These are phyloP conservation scores for Penicillium paradoxum DNA, from an alignment of 495 filamentous ascomycete genomes.

Conservation along the genomic window DNA sequence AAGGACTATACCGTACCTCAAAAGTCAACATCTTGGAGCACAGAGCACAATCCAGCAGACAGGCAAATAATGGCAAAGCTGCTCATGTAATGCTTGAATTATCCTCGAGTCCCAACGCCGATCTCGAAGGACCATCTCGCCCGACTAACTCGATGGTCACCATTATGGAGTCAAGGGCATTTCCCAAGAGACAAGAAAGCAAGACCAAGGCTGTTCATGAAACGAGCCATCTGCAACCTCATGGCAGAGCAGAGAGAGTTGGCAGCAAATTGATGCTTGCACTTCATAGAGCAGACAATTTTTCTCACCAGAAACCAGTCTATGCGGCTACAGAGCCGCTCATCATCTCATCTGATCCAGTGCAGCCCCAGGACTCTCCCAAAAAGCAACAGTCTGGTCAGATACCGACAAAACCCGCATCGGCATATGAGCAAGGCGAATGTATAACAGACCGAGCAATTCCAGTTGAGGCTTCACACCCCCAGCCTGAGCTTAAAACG, in stretches of 20 bases:
- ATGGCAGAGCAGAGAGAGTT: conserved; percentile 26
- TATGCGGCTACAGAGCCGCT: background rate
- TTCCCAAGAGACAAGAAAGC: background rate
- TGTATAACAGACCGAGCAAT: background rate
- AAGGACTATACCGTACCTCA: background rate
- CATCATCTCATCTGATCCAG: conserved; percentile 1
- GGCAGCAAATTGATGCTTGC: conserved; percentile 28
- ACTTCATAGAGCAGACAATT: conserved; percentile 9
- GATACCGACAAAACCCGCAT: background rate
- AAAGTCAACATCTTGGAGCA: conserved; percentile 6
- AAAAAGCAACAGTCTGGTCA: background rate
- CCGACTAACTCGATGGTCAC: background rate
- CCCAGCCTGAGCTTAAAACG: background rate
- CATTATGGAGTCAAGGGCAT: conserved; percentile 1
- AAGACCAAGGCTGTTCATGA: background rate
- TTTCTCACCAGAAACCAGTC: background rate
- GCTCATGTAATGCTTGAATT: background rate
- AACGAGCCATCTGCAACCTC: too few species aligned
- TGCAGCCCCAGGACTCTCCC: background rate
- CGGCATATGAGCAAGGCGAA: background rate
- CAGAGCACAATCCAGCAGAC: background rate
- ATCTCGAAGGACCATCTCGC: background rate
- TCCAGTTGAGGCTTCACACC: background rate
- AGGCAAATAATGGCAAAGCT: background rate
- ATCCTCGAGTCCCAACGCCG: background rate